A percentile compares a stretch with the other conserved stretches of the same genome.
Evolutionary conservation across 768 basidiomycete genomes (phyloP).

Genomic region (Cubamyces sp.): DNA sequence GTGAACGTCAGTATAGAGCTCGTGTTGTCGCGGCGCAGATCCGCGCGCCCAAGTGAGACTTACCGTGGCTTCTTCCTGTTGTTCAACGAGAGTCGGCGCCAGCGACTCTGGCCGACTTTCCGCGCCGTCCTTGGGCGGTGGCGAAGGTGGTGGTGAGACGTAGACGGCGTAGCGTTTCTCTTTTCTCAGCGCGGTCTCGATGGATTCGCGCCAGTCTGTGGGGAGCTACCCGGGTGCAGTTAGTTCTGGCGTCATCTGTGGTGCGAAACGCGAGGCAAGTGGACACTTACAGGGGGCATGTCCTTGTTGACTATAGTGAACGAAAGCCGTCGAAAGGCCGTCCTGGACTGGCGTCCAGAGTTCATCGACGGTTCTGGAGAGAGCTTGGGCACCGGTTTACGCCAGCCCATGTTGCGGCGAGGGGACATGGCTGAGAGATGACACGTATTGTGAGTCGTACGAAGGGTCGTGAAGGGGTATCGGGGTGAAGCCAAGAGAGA

Average conservation of each 20-base stretch:
- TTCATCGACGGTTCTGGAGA: slow-evolving; percentile 62
- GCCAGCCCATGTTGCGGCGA: slow-evolving; percentile 53
- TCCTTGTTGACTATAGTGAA: slow-evolving; percentile 30
- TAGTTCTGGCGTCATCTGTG: slow-evolving; percentile 18
- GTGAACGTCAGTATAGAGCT: slow-evolving; percentile 12
- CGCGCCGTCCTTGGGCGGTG: slow-evolving; percentile 17
- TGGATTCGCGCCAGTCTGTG: slow-evolving; percentile 32
- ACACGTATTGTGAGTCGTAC: no score
- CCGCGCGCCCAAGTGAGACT: neutral
- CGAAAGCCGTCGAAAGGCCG: slow-evolving; percentile 18
- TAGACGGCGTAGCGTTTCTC: slow-evolving; percentile 25
- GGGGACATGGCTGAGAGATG: slow-evolving; percentile 9
- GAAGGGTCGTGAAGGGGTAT: neutral
- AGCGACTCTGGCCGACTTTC: slow-evolving; percentile 18
- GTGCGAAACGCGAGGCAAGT: slow-evolving; percentile 1
- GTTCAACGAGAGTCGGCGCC: slow-evolving; percentile 12
- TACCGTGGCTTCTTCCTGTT: slow-evolving; percentile 4
- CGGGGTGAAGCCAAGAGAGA: neutral
- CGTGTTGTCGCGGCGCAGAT: slow-evolving; percentile 8
- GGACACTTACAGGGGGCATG: slow-evolving; percentile 32
- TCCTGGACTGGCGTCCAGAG: slow-evolving; percentile 25
- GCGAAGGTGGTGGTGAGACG: slow-evolving; percentile 15
- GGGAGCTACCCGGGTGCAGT: slow-evolving; percentile 30
- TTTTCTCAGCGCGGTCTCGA: slow-evolving; percentile 22
- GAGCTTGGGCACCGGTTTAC: slow-evolving; percentile 72